Evolutionary conservation across 345 rosid species (phyloP).

Genomic region (Eutrema heterophyllum): DNA sequence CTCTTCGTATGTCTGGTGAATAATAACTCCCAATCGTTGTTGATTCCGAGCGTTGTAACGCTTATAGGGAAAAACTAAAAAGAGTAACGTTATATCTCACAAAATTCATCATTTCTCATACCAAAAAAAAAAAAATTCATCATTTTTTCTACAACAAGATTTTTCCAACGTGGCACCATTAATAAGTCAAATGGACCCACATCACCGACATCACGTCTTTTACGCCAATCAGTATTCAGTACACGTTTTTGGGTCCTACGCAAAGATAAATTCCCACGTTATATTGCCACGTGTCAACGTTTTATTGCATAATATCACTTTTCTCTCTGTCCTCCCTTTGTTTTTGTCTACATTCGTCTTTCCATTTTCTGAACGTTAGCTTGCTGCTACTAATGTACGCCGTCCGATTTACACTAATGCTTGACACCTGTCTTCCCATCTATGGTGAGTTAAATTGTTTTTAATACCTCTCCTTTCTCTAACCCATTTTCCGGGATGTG

Average conservation of each 20-base stretch:
- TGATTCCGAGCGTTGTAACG: background rate
- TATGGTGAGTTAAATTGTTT: background rate
- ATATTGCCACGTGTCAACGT: background rate
- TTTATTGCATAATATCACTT: background rate
- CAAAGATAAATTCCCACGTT: constrained; percentile 13
- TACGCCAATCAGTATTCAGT: constrained; percentile 21
- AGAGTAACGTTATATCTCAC: background rate
- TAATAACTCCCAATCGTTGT: too few relatives aligned
- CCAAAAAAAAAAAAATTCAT: background rate
- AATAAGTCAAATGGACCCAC: constrained; percentile 18
- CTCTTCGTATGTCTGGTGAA: too few relatives aligned
- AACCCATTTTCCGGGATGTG: background rate
- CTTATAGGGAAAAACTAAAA: background rate
- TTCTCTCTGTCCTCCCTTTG: background rate
- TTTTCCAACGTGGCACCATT: constrained; percentile 13
- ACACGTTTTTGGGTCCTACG: constrained; percentile 13
- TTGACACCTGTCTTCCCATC: constrained; percentile 12
- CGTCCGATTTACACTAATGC: background rate
- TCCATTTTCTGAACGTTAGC: background rate
- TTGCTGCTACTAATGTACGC: constrained; percentile 2
- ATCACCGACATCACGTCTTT: constrained; percentile 31
- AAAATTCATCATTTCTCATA: background rate
- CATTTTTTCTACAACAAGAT: constrained; percentile 1
- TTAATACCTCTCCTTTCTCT: background rate
- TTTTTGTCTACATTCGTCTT: background rate